Conservation (phyloP, 805 yeast genomes). For the Hanseniaspora lachancei region DNA sequence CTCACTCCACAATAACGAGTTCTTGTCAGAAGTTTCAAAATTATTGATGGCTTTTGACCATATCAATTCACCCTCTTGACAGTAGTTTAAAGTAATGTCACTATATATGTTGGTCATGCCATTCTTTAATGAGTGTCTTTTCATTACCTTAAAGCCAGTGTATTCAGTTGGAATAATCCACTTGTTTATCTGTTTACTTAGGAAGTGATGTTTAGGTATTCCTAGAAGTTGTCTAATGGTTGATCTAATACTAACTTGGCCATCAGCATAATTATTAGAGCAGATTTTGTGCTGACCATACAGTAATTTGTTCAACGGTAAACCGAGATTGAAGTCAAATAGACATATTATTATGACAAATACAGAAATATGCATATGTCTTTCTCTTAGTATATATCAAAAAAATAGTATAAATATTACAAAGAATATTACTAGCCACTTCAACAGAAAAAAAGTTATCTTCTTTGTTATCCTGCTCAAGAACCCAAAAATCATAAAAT, state of each 20-base stretch:
- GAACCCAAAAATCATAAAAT: neutral
- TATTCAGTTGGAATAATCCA: slow-evolving; percentile 20
- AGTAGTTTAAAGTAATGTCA: slow-evolving; percentile 37
- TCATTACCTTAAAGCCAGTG: slow-evolving; percentile 44
- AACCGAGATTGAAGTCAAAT: neutral
- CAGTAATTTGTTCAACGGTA: neutral
- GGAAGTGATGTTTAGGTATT: slow-evolving; percentile 18
- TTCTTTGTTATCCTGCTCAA: neutral
- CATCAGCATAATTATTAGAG: slow-evolving; percentile 16
- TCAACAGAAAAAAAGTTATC: neutral
- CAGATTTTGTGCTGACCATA: slow-evolving; percentile 19
- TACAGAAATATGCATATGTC: neutral
- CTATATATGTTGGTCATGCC: slow-evolving; percentile 30
- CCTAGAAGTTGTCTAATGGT: slow-evolving; percentile 5
- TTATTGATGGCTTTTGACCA: slow-evolving; percentile 28
- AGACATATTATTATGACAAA: neutral
- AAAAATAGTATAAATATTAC: neutral
- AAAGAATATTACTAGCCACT: neutral
- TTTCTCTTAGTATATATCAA: neutral
- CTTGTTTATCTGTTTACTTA: neutral
- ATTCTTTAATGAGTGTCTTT: slow-evolving; percentile 34
- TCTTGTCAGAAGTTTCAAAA: slow-evolving; percentile 23
- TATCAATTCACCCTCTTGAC: slow-evolving; percentile 38
- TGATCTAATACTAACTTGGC: slow-evolving; percentile 14
- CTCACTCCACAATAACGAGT: slow-evolving; percentile 37